Evolutionary conservation across 371 early-diverging fungal genomes (phyloP).

Genomic region (Apophysomyces ossiformis): DNA sequence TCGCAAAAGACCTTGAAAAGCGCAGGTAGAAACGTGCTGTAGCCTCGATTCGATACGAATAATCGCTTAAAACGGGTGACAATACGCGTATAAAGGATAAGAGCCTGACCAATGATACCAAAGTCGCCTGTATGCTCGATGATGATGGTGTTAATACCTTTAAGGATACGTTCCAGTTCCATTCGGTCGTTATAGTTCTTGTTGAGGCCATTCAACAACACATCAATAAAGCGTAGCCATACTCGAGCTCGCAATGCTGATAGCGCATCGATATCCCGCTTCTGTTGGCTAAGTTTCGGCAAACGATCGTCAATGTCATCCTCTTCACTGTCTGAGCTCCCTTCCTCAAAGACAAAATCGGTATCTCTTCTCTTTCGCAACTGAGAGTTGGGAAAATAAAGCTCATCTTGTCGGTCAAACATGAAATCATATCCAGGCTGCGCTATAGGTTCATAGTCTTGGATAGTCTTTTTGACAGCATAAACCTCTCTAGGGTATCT

Average conservation of each 20-base stretch:
- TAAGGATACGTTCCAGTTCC: slow-evolving; percentile 61
- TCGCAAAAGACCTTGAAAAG: slow-evolving; percentile 70
- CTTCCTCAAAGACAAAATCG: slow-evolving; percentile 20
- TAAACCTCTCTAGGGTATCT: slow-evolving; percentile 62
- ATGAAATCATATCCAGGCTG: slow-evolving; percentile 8
- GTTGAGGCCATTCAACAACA: slow-evolving; percentile 57
- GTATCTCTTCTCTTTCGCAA: slow-evolving; percentile 30
- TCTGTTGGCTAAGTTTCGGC: slow-evolving; percentile 27
- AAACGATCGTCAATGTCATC: slow-evolving; percentile 2
- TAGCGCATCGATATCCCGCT: slow-evolving; percentile 33
- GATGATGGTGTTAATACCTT: slow-evolving; percentile 62
- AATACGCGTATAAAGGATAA: slow-evolving; percentile 60
- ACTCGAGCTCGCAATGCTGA: slow-evolving; percentile 61
- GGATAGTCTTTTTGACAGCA: slow-evolving; percentile 58
- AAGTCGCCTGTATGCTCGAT: slow-evolving; percentile 58
- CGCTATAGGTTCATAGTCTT: slow-evolving; percentile 48
- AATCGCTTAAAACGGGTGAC: slow-evolving; percentile 62
- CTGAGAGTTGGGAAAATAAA: slow-evolving; percentile 34
- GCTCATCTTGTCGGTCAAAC: slow-evolving; percentile 9
- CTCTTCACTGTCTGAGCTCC: background rate
- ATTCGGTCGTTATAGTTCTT: slow-evolving; percentile 60
- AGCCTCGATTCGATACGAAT: slow-evolving; percentile 65
- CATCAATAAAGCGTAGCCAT: slow-evolving; percentile 65
- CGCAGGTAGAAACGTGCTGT: slow-evolving; percentile 60
- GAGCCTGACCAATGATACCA: slow-evolving; percentile 60